Evolutionary conservation across 495 filamentous ascomycete species (phyloP), one percentile per base, ranked within the genome.

Genomic region (Hypomontagnella monticulosa): DNA sequence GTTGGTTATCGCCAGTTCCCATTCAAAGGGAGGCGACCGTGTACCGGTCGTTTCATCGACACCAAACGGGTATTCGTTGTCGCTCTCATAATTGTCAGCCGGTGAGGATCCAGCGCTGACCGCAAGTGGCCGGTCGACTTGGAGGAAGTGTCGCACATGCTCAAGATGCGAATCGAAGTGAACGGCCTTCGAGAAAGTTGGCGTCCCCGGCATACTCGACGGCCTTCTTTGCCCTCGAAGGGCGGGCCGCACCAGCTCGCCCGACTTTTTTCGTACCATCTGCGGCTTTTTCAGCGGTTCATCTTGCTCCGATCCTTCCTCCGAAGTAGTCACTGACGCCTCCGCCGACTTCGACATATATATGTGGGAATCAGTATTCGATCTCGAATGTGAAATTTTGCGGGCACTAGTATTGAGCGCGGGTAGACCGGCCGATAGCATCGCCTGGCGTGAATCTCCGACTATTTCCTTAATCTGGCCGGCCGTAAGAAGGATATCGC

Each of bases 191-290:
- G 90, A 88, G 73, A 93, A 98, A 0, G 93, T 96, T 0, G 95
- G 95, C 4, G 95, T 99, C 10, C 96, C 96, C 5, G 95, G 95
- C 93, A 98, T 96, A 76, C 94, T 97, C 0, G 91, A 96, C 0
- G 93, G 93, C 40, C 96, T 88, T 60, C 92, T 84, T 47, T 87
- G 84, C 2, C 88, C 87, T 48, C 94, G 89, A 38, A 99, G 82
- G 1, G 95, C 96, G 4, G 95, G 96, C 65, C 94, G 88, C 50
- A 99, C 95, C 49, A 98, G 84, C 76, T 99, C 95, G 19, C 95
- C 95, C 37, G 95, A 98, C 83, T 99, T 99, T 83, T 99, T 99
- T 56, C 95, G 88, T 51, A 99, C 88, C 88, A 98, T 92, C 16
- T 87, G 87, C 16, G 93, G 93, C 77, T 91, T 93, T 38, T 76